A percentile compares a stretch with the other conserved stretches of the same genome.
Evolutionary conservation across 2,329 filamentous ascomycete species (phyloP).

Genomic region (Pestalotiopsis sp.): DNA sequence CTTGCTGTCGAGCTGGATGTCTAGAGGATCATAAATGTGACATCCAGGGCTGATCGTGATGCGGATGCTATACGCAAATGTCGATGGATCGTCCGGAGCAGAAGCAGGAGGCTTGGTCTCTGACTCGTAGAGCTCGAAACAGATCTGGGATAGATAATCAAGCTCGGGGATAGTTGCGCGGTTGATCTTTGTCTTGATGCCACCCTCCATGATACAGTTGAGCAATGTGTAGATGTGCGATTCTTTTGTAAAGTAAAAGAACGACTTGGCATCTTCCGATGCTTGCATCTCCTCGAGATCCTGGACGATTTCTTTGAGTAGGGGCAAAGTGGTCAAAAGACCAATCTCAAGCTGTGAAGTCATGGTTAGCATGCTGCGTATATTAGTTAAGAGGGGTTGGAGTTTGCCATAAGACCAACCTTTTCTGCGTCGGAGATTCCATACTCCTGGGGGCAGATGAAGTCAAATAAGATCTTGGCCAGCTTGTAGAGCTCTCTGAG

Average conservation of each 20-base stretch:
- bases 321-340: conserved; percentile 86
- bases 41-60: conserved; percentile 96
- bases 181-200: conserved; percentile 95
- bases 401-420: conserved; percentile 27
- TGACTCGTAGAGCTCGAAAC: conserved; percentile 96
- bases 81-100: conserved; percentile 62
- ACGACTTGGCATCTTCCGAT: conserved; percentile 89
- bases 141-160: conserved; percentile 96
- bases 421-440: conserved; percentile 95
- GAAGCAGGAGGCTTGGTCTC: conserved; percentile 65
- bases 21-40: conserved; percentile 93
- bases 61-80: conserved; percentile 92
- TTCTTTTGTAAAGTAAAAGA: conserved; percentile 99
- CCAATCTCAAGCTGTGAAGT: conserved; percentile 79
- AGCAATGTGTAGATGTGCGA: conserved; percentile 97
- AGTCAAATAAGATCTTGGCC: conserved; percentile 95
- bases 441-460: conserved; percentile 97
- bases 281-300: conserved; percentile 95
- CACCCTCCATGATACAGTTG: conserved; percentile 96
- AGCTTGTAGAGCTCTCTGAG: conserved; percentile 91
- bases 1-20: conserved; percentile 93
- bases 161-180: conserved; percentile 94
- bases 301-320: conserved; percentile 95
- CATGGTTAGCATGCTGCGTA: conserved; percentile 20
- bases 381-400: background rate